Conservation (phyloP, 2,329 filamentous ascomycete genomes). For the Xylogone sp. region DNA sequence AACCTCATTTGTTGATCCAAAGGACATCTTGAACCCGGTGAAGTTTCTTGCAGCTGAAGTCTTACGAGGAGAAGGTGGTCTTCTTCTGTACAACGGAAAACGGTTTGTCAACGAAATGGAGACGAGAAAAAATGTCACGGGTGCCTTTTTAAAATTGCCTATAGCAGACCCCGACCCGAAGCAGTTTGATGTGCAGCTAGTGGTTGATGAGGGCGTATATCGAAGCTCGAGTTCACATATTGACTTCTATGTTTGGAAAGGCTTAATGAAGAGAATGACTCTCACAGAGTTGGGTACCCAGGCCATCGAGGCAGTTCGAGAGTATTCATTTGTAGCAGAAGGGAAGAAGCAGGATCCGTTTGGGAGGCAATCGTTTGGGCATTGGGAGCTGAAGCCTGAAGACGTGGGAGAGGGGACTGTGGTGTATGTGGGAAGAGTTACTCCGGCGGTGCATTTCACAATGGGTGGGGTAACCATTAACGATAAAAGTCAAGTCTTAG, state of each 20-base stretch:
- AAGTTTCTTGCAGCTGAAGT: slow-evolving; percentile 64
- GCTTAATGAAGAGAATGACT: slow-evolving; percentile 52
- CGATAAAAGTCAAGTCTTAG: slow-evolving; percentile 46
- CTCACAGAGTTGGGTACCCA: slow-evolving; percentile 43
- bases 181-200: slow-evolving; percentile 56
- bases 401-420: slow-evolving; percentile 46
- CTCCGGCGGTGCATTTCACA: slow-evolving; percentile 62
- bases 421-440: slow-evolving; percentile 56
- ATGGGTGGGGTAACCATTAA: slow-evolving; percentile 63
- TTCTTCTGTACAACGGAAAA: slow-evolving; percentile 46
- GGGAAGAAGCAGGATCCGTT: slow-evolving; percentile 39
- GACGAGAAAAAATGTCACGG: slow-evolving; percentile 54
- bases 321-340: slow-evolving; percentile 43
- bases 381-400: slow-evolving; percentile 49
- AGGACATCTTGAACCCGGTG: slow-evolving; percentile 38
- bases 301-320: slow-evolving; percentile 39
- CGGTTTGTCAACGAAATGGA: slow-evolving; percentile 61
- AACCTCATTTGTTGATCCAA: slow-evolving; percentile 58
- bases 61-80: slow-evolving; percentile 58
- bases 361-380: slow-evolving; percentile 47
- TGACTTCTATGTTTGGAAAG: slow-evolving; percentile 61
- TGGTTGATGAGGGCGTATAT: slow-evolving; percentile 56
- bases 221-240: slow-evolving; percentile 50
- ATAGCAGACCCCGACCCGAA: slow-evolving; percentile 27
- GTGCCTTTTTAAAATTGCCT: slow-evolving; percentile 42